Percentiles rank a stretch among this genome's conserved stretches.
Conservation (phyloP, 108 stramenopile genomes). For the Pelagomonas calceolata region DNA sequence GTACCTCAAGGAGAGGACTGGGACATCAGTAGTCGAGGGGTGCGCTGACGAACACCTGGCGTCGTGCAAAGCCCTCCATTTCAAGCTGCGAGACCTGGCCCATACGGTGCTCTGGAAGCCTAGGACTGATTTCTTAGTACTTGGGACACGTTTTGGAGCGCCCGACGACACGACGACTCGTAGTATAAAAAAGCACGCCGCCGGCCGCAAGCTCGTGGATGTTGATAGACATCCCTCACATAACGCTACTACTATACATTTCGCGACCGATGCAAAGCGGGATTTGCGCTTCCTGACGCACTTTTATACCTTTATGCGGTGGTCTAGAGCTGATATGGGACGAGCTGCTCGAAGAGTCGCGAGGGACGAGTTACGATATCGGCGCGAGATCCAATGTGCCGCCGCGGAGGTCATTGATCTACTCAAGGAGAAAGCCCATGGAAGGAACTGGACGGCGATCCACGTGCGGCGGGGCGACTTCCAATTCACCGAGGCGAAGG, state of each 20-base stretch:
- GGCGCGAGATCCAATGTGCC: slow-evolving; percentile 32
- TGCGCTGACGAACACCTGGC: background rate
- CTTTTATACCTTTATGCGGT: slow-evolving; percentile 28
- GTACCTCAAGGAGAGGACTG: slow-evolving; percentile 32
- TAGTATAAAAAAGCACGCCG: too few relatives aligned
- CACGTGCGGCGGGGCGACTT: slow-evolving; percentile 48
- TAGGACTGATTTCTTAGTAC: too few relatives aligned
- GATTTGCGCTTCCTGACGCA: slow-evolving; percentile 23
- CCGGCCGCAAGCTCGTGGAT: too few relatives aligned
- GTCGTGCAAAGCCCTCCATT: too few relatives aligned
- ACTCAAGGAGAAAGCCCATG: slow-evolving; percentile 3
- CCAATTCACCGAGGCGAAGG: slow-evolving; percentile 33
- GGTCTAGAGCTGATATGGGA: slow-evolving; percentile 22
- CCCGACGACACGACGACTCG: too few relatives aligned
- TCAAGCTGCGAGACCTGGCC: too few relatives aligned
- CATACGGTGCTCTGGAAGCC: too few relatives aligned
- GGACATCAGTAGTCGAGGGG: too few relatives aligned
- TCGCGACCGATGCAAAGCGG: background rate
- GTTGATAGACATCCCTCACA: background rate
- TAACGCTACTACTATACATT: background rate
- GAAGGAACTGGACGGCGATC: slow-evolving; percentile 9
- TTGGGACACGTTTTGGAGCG: background rate
- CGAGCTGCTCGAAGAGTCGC: slow-evolving; percentile 26
- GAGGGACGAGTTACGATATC: slow-evolving; percentile 31
- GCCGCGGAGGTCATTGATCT: slow-evolving; percentile 20